These are phyloP conservation scores for Rhytidhysteron rufulum DNA, from an alignment of 2,329 filamentous ascomycete genomes.

Conservation along the genomic window DNA sequence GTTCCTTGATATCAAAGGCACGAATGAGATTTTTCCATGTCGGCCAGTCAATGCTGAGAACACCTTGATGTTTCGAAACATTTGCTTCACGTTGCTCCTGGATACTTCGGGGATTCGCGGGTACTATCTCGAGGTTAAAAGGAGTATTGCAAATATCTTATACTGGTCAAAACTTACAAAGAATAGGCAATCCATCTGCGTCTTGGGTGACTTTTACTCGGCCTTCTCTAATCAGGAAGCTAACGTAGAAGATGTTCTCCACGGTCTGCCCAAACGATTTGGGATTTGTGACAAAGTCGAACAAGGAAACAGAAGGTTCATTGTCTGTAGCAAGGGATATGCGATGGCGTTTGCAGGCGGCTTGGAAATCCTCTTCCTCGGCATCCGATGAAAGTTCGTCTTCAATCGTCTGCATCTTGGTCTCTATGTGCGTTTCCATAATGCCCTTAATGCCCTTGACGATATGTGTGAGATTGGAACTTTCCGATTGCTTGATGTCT, in stretches of 20 bases:
- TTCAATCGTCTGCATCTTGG: constrained; percentile 39
- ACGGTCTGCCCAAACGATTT: constrained; percentile 88
- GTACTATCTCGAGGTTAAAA: constrained; percentile 30
- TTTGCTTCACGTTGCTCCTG: constrained; percentile 54
- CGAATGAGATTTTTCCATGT: constrained; percentile 77
- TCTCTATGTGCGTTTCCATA: constrained; percentile 45
- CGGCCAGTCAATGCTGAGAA: constrained; percentile 81
- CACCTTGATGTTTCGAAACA: constrained; percentile 67
- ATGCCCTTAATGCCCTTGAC: constrained; percentile 70
- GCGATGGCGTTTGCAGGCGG: constrained; percentile 61
- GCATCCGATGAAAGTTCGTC: constrained; percentile 30
- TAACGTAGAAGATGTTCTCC: constrained; percentile 95
- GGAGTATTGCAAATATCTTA: neutral
- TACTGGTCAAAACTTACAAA: constrained; percentile 59
- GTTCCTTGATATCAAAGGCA: constrained; percentile 69
- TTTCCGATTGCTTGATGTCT: constrained; percentile 72
- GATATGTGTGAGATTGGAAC: constrained; percentile 72
- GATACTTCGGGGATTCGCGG: constrained; percentile 44
- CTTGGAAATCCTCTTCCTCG: constrained; percentile 35
- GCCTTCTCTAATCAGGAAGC: constrained; percentile 88
- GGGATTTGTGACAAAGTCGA: constrained; percentile 88
- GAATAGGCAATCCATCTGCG: constrained; percentile 67
- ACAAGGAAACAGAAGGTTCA: constrained; percentile 63
- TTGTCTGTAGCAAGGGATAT: constrained; percentile 57
- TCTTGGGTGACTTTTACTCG: constrained; percentile 71